phyloP scores from a whole-genome alignment of 2,329 filamentous ascomycete genomes.

The Purpureocillium takamizusanense region DNA sequence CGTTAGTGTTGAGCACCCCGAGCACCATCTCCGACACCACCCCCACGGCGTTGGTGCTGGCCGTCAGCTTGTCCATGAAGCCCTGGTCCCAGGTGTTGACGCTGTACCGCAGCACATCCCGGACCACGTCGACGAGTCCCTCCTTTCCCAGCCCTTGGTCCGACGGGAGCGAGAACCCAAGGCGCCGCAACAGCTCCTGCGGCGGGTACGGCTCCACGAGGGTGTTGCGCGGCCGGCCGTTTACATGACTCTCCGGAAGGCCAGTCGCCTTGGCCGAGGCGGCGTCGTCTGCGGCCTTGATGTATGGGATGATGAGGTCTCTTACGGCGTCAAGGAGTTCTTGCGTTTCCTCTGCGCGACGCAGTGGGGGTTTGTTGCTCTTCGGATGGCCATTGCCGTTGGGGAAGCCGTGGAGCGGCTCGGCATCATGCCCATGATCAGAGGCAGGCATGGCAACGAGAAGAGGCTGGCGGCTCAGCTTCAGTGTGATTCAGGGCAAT shows the following conservation, averaged over 20 bases:
- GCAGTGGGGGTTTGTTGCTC: neutral
- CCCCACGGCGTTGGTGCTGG: conserved; percentile 81
- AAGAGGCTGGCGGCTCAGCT: neutral
- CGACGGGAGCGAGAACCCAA: conserved; percentile 35
- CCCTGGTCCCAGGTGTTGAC: conserved; percentile 99
- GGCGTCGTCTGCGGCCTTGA: conserved; percentile 1
- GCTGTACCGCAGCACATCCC: conserved; percentile 67
- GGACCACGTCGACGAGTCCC: conserved; percentile 62
- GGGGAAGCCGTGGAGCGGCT: neutral
- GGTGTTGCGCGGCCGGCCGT: conserved; percentile 20
- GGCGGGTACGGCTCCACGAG: conserved; percentile 8
- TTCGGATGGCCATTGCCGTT: neutral
- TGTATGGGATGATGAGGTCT: conserved; percentile 2
- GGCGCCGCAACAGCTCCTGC: neutral
- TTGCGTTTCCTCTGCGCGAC: conserved; percentile 2
- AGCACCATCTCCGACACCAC: conserved; percentile 78
- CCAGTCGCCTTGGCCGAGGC: neutral
- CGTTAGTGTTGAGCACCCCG: conserved; percentile 81
- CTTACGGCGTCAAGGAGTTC: conserved; percentile 4
- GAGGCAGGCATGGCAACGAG: neutral
- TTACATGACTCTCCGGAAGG: conserved; percentile 14
- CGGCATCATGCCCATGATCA: neutral
- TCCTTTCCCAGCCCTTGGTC: conserved; percentile 53
- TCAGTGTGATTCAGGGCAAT: neutral
- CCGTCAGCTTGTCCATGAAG: conserved; percentile 90